Evolutionary conservation across 2,329 filamentous ascomycete genomes (phyloP).

Genomic region (Hortaea werneckii): DNA sequence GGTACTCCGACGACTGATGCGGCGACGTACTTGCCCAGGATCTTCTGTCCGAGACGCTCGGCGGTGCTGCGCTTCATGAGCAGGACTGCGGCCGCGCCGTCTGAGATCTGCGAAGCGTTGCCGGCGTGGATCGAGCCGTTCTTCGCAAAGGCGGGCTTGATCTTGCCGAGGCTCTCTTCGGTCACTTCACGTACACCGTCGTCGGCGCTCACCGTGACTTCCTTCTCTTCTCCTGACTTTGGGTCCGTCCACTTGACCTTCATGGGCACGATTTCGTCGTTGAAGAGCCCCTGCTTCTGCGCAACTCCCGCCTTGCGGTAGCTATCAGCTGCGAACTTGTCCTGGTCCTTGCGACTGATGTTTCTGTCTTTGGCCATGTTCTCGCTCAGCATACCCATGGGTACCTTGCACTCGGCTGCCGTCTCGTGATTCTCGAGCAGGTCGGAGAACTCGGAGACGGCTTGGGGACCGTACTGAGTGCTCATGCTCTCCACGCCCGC

Average conservation of each 20-base stretch:
- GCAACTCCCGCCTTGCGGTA: constrained; percentile 85
- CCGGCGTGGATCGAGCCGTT: constrained; percentile 91
- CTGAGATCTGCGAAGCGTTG: constrained; percentile 90
- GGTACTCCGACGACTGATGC: constrained; percentile 80
- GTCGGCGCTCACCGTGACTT: constrained; percentile 72
- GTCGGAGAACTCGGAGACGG: constrained; percentile 88
- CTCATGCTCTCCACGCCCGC: constrained; percentile 97
- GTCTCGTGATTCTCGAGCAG: constrained; percentile 71
- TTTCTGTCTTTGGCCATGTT: constrained; percentile 82
- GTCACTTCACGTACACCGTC: constrained; percentile 85
- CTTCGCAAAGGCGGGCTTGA: constrained; percentile 80
- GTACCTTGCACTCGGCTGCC: constrained; percentile 90
- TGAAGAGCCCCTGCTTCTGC: constrained; percentile 80
- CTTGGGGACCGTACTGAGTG: constrained; percentile 76
- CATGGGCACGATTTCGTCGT: constrained; percentile 81
- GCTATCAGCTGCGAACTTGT: constrained; percentile 85
- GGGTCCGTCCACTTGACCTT: constrained; percentile 82
- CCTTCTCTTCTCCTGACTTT: constrained; percentile 77
- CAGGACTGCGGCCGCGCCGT: constrained; percentile 88
- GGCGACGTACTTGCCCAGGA: constrained; percentile 85
- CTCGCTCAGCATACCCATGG: constrained; percentile 91
- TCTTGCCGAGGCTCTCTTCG: constrained; percentile 78
- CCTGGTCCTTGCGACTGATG: constrained; percentile 64
- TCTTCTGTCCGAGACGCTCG: constrained; percentile 73
- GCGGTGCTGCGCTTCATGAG: constrained; percentile 92